Evolutionary conservation across 2,329 filamentous ascomycete species (phyloP).

Genomic region (Colletotrichum eremochloae): DNA sequence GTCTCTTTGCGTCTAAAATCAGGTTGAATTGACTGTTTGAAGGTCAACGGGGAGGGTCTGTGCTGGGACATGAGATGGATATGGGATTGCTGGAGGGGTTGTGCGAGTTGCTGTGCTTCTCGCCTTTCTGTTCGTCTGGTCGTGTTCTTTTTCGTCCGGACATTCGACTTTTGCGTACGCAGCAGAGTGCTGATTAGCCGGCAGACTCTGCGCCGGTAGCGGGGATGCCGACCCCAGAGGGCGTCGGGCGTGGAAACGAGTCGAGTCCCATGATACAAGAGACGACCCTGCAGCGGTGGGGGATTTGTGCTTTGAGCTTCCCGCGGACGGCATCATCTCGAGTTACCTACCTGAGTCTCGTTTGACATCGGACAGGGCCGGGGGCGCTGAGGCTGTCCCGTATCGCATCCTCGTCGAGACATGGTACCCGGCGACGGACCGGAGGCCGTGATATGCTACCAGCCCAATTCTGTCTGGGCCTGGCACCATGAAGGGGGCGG

Average conservation of each 20-base stretch:
- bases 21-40: neutral
- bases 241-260: neutral
- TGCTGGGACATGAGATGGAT: conserved; percentile 2
- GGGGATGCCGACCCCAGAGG: neutral
- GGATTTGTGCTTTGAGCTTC: neutral
- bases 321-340: neutral
- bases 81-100: neutral
- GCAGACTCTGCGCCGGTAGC: neutral
- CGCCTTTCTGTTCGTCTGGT: neutral
- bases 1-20: neutral
- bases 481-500: neutral
- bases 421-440: neutral
- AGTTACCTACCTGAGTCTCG: neutral
- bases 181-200: neutral
- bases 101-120: neutral
- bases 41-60: neutral
- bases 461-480: neutral
- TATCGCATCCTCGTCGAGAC: neutral
- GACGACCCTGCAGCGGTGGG: neutral
- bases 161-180: neutral
- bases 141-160: neutral
- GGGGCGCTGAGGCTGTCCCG: neutral
- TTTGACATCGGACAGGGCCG: neutral
- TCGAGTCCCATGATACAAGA: neutral
- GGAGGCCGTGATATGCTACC: neutral